Conservation (phyloP, 352 stramenopile species). For the Pythium phragmitis region DNA sequence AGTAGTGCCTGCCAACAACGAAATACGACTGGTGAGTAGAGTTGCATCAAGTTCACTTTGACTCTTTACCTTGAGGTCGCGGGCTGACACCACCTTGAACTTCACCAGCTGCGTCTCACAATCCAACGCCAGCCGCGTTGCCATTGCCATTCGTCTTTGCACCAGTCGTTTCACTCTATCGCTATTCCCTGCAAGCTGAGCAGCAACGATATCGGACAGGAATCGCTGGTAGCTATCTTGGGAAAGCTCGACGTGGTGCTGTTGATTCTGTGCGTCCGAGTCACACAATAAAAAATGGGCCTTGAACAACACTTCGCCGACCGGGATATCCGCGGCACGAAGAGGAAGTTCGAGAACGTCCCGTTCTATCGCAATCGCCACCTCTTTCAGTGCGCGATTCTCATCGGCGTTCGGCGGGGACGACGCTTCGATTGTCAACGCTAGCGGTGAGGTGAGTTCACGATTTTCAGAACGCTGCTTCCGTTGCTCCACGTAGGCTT, state of each 20-base stretch:
- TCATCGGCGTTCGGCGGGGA: not conserved
- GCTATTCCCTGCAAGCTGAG: constrained; percentile 2
- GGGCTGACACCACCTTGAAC: not conserved
- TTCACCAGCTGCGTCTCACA: not conserved
- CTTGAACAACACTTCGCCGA: constrained; percentile 51
- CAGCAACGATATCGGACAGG: constrained; percentile 6
- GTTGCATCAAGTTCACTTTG: not conserved
- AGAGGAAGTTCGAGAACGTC: constrained; percentile 52
- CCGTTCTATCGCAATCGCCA: constrained; percentile 34
- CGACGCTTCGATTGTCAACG: not conserved
- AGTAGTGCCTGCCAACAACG: not conserved
- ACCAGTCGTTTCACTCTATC: constrained; percentile 17
- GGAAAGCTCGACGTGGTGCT: not conserved
- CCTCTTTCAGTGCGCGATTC: constrained; percentile 18
- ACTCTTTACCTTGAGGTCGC: constrained; percentile 14
- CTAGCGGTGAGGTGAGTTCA: not conserved
- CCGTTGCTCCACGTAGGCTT: constrained; percentile 29
- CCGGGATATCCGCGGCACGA: constrained; percentile 11
- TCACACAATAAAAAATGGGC: constrained; percentile 43
- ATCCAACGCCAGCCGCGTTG: not conserved
- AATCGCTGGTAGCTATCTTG: constrained; percentile 15
- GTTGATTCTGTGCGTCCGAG: constrained; percentile 1
- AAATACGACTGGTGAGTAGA: not conserved
- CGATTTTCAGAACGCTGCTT: not conserved
- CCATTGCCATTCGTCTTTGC: constrained; percentile 10